Conservation (phyloP, 2,329 filamentous ascomycete genomes). For the Hymenoscyphus infarciens region DNA sequence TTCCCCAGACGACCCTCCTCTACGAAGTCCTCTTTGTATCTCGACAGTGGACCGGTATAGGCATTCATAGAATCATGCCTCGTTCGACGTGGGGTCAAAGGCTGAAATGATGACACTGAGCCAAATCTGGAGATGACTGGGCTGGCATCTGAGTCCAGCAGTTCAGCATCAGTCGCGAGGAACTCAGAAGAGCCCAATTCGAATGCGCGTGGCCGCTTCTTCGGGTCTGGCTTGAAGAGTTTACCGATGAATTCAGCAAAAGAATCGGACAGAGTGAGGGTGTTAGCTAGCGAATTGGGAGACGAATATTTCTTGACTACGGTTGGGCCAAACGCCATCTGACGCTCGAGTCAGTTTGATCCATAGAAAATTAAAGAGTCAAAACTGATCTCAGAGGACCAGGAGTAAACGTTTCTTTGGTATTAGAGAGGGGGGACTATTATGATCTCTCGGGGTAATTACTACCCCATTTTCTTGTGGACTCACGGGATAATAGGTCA, state of each 20-base stretch:
- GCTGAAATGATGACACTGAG: conserved; percentile 42
- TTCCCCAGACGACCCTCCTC: conserved; percentile 87
- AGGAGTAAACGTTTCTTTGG: no score
- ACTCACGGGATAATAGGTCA: neutral
- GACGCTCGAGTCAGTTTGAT: neutral
- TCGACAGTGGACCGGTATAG: conserved; percentile 44
- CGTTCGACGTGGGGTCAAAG: conserved; percentile 44
- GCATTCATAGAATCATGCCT: conserved; percentile 61
- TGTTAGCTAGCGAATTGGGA: conserved; percentile 68
- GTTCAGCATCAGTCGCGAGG: conserved; percentile 59
- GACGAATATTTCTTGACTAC: conserved; percentile 74
- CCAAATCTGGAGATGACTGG: conserved; percentile 39
- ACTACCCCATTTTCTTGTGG: neutral
- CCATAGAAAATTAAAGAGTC: neutral
- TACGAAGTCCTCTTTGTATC: conserved; percentile 85
- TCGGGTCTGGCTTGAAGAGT: conserved; percentile 80
- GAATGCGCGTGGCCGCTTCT: conserved; percentile 81
- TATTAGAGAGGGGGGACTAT: no score
- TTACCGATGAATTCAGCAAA: conserved; percentile 77
- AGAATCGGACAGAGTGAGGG: conserved; percentile 67
- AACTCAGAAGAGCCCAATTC: conserved; percentile 64
- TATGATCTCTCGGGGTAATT: no score
- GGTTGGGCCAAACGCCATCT: conserved; percentile 83
- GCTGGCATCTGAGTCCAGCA: conserved; percentile 42
- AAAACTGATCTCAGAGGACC: neutral